A percentile compares a stretch with the other conserved stretches of the same genome.
Conservation (phyloP, 2,329 filamentous ascomycete genomes). For the Grosmannia clavigera region DNA sequence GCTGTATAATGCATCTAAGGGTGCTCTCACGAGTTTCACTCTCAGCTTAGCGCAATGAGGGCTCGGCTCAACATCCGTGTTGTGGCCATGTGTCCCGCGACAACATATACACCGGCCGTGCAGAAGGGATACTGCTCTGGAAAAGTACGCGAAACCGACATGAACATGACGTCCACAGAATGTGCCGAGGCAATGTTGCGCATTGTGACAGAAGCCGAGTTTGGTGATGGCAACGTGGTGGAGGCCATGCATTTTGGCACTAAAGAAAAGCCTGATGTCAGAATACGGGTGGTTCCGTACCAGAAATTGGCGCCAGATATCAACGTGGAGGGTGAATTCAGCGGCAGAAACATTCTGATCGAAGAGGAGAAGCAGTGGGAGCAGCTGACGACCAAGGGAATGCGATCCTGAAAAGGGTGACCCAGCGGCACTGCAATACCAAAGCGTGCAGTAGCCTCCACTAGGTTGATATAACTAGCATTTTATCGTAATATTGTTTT, state of each 20-base stretch:
- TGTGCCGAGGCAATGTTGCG: neutral
- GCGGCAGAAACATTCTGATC: neutral
- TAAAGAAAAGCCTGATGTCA: neutral
- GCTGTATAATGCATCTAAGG: constrained; percentile 19
- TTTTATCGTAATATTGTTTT: too few relatives aligned
- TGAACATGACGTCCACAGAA: neutral
- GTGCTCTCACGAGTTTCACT: constrained; percentile 14
- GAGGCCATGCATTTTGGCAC: neutral
- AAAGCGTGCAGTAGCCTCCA: too few relatives aligned
- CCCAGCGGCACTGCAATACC: too few relatives aligned
- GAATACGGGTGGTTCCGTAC: neutral
- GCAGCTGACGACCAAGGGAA: neutral
- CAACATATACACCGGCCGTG: neutral
- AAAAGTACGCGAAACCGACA: neutral
- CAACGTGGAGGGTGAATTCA: neutral
- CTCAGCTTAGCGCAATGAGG: constrained; percentile 9
- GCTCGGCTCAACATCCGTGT: constrained; percentile 9
- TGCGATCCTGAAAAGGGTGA: neutral
- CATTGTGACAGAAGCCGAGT: neutral
- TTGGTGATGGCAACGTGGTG: neutral
- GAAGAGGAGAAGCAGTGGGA: neutral
- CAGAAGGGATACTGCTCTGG: neutral
- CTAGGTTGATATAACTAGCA: too few relatives aligned
- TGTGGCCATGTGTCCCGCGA: constrained; percentile 10
- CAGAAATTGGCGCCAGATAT: neutral